Evolutionary conservation across 2,329 filamentous ascomycete species (phyloP).

Genomic region (Botryotinia narcissicola): DNA sequence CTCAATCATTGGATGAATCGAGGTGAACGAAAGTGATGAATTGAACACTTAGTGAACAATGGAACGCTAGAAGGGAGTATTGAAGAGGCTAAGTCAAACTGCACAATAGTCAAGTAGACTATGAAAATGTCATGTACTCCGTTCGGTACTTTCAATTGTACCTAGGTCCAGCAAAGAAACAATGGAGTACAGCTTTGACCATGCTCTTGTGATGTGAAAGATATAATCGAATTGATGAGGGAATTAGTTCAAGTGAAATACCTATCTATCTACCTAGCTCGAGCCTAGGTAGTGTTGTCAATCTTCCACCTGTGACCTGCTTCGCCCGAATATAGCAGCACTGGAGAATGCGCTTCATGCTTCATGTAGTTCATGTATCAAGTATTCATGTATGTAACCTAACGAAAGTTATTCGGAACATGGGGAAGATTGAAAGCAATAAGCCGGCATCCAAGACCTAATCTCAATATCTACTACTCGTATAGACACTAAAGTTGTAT

Average conservation of each 20-base stretch:
- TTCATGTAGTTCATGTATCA: neutral
- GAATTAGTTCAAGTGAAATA: neutral
- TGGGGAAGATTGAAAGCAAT: neutral
- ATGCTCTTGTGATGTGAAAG: slow-evolving; percentile 4
- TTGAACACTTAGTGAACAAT: neutral
- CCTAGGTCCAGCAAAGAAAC: neutral
- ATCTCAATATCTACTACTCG: neutral
- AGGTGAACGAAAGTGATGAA: neutral
- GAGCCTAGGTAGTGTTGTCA: neutral
- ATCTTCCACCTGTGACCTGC: neutral
- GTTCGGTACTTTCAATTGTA: neutral
- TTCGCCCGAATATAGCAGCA: neutral
- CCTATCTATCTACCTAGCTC: neutral
- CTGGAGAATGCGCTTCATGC: neutral
- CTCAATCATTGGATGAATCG: slow-evolving; percentile 11
- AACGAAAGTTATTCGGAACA: neutral
- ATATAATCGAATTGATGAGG: neutral
- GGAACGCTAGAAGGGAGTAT: neutral
- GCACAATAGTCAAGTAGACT: neutral
- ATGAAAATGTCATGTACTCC: neutral
- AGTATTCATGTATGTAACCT: neutral
- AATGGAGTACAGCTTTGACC: neutral
- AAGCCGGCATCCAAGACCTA: neutral
- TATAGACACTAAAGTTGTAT: neutral
- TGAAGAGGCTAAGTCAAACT: neutral